Evolutionary conservation across 108 stramenopile genomes (phyloP), one percentile per base, ranked within the genome.

Genomic region (Fragilariopsis cylindrus): DNA sequence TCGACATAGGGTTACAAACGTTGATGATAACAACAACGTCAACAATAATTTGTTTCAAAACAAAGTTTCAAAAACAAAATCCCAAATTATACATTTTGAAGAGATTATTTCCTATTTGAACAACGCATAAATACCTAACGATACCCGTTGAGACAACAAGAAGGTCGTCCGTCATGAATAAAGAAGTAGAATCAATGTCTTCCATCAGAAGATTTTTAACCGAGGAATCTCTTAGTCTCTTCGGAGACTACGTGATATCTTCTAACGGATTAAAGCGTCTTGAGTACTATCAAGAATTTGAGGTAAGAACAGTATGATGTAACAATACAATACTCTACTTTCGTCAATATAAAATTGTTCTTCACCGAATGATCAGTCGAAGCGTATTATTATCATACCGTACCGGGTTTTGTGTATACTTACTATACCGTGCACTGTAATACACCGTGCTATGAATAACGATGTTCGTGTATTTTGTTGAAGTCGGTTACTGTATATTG

Each of bases 191-290:
- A 30, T 30, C 30, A 30, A 68, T 68, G 67, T 39, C 67, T 47
- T 68, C 67, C 5, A 5, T 50, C 6, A 48, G 3, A 18, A 16
- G 50, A 48, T 21, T 39, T 7, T 47, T 68, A 7, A 48, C 48
- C 39, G 67, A 68, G 67, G 46, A 52, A 45, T 45, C 39, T 8
- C 60, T 60, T 30, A 60, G 46, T 40, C 43, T 72, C 60, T 57
- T 45, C 43, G 58, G 48, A 48, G 60, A 48, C 57, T 2, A 2
- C 4, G 18, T 56, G 46, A 43, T 72, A 16, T 56, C 46, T 8
- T 60, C 57, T 15, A 47, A 72, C 46, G 72, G 72, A 43, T 15
- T 43, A 40, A 41, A 45, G 58, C 57, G 58, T 16, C 60, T 72
- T n/a, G 18, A 48, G 60, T 72, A 72, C 39, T 60, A 11, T 16